Percentiles rank a stretch among this genome's conserved stretches.
Evolutionary conservation across 2,329 filamentous ascomycete genomes (phyloP).

Genomic region (Akanthomyces muscarius): DNA sequence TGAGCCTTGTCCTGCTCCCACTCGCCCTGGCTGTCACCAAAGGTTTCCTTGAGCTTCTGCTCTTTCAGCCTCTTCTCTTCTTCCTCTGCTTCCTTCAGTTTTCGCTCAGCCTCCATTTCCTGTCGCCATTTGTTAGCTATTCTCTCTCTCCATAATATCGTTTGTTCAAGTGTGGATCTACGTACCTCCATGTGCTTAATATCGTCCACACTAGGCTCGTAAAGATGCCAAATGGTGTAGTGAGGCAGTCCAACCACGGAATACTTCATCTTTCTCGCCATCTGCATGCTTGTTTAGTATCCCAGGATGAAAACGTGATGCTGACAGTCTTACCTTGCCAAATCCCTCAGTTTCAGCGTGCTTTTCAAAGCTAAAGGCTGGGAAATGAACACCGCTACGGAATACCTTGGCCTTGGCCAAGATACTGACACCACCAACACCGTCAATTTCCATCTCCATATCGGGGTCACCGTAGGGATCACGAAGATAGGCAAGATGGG

Average conservation of each 20-base stretch:
- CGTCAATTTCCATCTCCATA: constrained; percentile 99
- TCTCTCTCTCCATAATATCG: background rate
- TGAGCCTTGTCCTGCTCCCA: constrained; percentile 89
- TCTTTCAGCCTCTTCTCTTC: constrained; percentile 66
- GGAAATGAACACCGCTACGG: constrained; percentile 91
- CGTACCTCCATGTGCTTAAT: constrained; percentile 89
- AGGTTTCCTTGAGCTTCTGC: constrained; percentile 76
- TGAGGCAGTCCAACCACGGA: constrained; percentile 94
- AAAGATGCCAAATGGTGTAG: constrained; percentile 99
- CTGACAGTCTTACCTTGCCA: constrained; percentile 68
- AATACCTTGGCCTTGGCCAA: constrained; percentile 95
- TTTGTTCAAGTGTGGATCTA: background rate
- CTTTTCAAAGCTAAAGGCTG: constrained; percentile 97
- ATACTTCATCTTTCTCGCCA: constrained; percentile 94
- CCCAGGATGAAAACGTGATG: background rate
- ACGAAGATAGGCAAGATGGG: constrained; percentile 91
- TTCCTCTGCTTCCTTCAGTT: constrained; percentile 68
- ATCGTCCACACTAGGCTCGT: constrained; percentile 97
- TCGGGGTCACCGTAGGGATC: constrained; percentile 97
- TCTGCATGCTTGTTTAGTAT: constrained; percentile 49
- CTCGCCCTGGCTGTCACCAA: constrained; percentile 69
- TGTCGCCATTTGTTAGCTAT: constrained; percentile 32
- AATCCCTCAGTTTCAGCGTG: constrained; percentile 98
- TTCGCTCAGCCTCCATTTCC: constrained; percentile 90
- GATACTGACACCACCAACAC: constrained; percentile 95